Conservation (phyloP, 2,329 filamentous ascomycete species). For the Penicillium sp. region DNA sequence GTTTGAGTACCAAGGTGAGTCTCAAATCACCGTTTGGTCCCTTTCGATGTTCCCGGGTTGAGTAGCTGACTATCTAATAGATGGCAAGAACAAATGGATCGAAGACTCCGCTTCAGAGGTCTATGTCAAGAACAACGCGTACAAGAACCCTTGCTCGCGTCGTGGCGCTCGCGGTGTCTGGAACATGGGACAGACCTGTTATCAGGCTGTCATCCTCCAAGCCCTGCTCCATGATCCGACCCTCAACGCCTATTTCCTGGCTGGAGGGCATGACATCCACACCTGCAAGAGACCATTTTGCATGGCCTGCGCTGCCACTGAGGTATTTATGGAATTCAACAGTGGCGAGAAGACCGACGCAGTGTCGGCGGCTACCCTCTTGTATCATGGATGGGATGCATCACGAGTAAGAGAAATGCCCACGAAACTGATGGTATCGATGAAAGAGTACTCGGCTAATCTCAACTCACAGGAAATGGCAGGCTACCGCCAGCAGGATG, state of each 20-base stretch:
- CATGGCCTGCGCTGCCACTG: constrained; percentile 66
- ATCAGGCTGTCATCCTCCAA: constrained; percentile 95
- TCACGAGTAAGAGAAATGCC: constrained; percentile 25
- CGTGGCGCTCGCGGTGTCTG: constrained; percentile 90
- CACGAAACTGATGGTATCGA: background rate
- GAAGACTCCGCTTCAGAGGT: constrained; percentile 68
- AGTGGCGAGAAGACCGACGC: constrained; percentile 75
- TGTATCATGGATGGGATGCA: constrained; percentile 66
- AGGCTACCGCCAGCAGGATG: constrained; percentile 94
- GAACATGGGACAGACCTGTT: constrained; percentile 98
- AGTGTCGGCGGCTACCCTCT: constrained; percentile 86
- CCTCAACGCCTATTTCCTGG: constrained; percentile 88
- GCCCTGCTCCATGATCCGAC: constrained; percentile 92
- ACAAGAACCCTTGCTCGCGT: constrained; percentile 79
- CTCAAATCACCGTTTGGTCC: background rate
- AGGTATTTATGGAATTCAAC: constrained; percentile 69
- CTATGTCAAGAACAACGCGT: constrained; percentile 79
- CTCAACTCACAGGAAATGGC: constrained; percentile 65
- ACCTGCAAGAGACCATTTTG: constrained; percentile 67
- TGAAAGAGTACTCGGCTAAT: background rate
- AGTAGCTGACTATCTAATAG: constrained; percentile 15
- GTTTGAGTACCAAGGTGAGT: constrained; percentile 24
- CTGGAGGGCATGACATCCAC: constrained; percentile 81
- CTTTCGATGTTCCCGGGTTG: background rate
- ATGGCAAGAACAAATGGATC: constrained; percentile 44